phyloP scores from a whole-genome alignment of 2,329 filamentous ascomycete species.

The Penicillium sp. region DNA sequence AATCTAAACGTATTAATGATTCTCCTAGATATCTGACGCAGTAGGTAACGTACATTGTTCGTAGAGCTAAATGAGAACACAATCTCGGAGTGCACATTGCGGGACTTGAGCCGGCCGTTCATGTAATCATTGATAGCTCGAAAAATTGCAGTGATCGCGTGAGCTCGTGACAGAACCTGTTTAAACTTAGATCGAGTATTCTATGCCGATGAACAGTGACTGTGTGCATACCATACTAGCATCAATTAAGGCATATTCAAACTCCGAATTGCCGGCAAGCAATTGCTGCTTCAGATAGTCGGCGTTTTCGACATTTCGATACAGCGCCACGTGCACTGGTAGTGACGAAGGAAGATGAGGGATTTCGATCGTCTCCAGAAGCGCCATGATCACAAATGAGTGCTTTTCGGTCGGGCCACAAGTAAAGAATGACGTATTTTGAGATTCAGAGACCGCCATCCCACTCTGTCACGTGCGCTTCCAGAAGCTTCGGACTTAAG shows the following conservation, averaged over 20 bases:
- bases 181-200: conserved; percentile 5
- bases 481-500: conserved; percentile 25
- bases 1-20: conserved; percentile 59
- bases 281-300: conserved; percentile 77
- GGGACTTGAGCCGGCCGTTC: conserved; percentile 65
- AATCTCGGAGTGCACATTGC: conserved; percentile 85
- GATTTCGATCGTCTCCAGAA: conserved; percentile 65
- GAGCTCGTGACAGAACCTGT: conserved; percentile 68
- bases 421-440: conserved; percentile 14
- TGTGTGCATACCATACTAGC: conserved; percentile 61
- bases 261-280: conserved; percentile 76
- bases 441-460: background rate
- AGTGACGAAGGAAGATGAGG: conserved; percentile 71
- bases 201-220: background rate
- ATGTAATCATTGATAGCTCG: conserved; percentile 68
- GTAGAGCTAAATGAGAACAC: conserved; percentile 77
- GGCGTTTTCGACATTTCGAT: conserved; percentile 73
- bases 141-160: conserved; percentile 73
- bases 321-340: conserved; percentile 71
- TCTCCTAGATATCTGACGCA: conserved; percentile 3
- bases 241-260: conserved; percentile 93
- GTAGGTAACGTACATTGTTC: conserved; percentile 63
- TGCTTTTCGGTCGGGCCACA: background rate
- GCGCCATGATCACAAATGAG: conserved; percentile 21
- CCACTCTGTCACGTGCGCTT: conserved; percentile 16